These are phyloP conservation scores for Podospora anserina DNA, from an alignment of 495 filamentous ascomycete genomes.

Conservation along the genomic window DNA sequence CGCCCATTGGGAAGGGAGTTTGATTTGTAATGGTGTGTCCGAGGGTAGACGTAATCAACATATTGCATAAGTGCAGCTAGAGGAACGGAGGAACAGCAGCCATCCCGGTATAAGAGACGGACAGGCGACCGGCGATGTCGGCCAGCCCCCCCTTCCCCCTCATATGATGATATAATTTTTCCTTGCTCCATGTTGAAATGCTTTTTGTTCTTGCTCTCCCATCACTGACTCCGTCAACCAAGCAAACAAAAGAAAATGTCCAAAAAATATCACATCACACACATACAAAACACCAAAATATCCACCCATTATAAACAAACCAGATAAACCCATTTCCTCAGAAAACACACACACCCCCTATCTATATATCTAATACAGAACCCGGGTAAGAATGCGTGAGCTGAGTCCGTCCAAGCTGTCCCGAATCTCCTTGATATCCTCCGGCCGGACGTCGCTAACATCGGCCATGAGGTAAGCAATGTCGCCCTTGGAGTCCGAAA, in stretches of 20 bases:
- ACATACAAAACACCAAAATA: not conserved
- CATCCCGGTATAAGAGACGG: too few species aligned
- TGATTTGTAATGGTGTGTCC: too few species aligned
- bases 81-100: too few species aligned
- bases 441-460: constrained; percentile 76
- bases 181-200: constrained; percentile 22
- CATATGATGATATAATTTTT: not conserved
- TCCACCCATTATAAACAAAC: too few species aligned
- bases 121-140: too few species aligned
- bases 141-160: not conserved
- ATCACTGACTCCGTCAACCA: constrained; percentile 21
- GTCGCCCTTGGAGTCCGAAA: constrained; percentile 90
- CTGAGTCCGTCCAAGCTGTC: constrained; percentile 75
- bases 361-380: constrained; percentile 69
- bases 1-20: too few species aligned
- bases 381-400: constrained; percentile 81
- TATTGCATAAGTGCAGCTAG: too few species aligned
- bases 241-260: not conserved
- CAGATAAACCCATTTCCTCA: not conserved
- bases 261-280: not conserved
- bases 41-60: too few species aligned
- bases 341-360: not conserved
- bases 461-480: constrained; percentile 98
- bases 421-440: constrained; percentile 80
- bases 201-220: constrained; percentile 9